Base-by-base conservation (phyloP, 2,329 filamentous ascomycete species). In the Hypoxylon rubiginosum region DNA sequence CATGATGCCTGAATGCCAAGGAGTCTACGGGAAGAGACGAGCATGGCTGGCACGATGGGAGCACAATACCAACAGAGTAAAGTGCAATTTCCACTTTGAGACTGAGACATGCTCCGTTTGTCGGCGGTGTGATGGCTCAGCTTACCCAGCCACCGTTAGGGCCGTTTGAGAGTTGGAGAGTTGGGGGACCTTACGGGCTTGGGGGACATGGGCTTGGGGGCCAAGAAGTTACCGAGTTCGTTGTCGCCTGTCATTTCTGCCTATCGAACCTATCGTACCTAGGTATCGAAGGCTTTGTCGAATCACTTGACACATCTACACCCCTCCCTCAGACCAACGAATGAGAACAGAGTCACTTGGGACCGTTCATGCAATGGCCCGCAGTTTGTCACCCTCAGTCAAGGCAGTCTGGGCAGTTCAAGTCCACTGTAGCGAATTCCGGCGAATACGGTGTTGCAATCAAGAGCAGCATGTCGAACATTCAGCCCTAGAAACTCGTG, bases 401-500 rank as follows among this genome's bases (percentile, higher is more conserved):
- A 11, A 4, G 6, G n/a, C 36, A 11, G 4, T n/a, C n/a, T n/a
- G n/a, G n/a, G n/a, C n/a, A n/a, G n/a, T n/a, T n/a, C n/a, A n/a
- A n/a, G n/a, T n/a, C 32, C 58, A 66, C 52, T 17, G 58, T 59
- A 61, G n/a, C n/a, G n/a, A n/a, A n/a, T n/a, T n/a, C n/a, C n/a
- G n/a, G 28, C 55, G 17, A 54, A 57, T 64, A 68, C 63, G 56
- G 56, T 64, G 53, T 62, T 63, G 53, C 57, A 58, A 26, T 28
- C 26, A 41, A 45, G 48, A 46, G 45, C 41, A 49, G 9, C 10
- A 59, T 59, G 53, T 66, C 54, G 45, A 68, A 24, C 56, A 64
- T 59, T 66, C 66, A 66, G 66, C 63, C 63, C 66, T 66, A 66
- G 66, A 66, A 60, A 43, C 56, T 52, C 43, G 66, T 68, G 56